These are phyloP conservation scores for Starmerella gropengiesseri DNA, from an alignment of 805 yeast species.

Conservation along the genomic window DNA sequence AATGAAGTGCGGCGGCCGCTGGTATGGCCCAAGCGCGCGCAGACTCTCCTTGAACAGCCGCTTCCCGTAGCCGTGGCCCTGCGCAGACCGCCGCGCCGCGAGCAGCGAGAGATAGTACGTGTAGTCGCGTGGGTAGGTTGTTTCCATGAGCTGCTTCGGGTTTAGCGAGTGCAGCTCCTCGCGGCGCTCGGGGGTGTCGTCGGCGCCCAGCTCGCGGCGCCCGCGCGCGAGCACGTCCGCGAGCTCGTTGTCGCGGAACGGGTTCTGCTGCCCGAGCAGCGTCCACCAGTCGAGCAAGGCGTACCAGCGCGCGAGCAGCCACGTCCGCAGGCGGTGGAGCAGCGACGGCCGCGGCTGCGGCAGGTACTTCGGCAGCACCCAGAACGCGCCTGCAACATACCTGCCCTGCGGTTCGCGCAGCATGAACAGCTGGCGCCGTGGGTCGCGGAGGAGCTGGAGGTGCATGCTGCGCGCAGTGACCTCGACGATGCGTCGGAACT, in stretches of 20 bases:
- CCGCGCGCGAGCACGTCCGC: conserved; percentile 9
- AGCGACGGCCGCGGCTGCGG: neutral
- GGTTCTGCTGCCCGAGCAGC: neutral
- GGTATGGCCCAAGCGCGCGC: neutral
- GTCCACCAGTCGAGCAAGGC: neutral
- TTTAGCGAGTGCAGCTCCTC: conserved; percentile 5
- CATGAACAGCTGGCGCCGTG: conserved; percentile 4
- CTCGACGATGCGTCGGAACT: neutral
- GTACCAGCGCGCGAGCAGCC: conserved; percentile 4
- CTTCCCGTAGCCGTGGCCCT: conserved; percentile 15
- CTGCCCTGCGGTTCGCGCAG: neutral
- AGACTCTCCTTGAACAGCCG: conserved; percentile 5
- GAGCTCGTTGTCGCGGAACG: neutral
- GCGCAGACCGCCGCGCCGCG: conserved; percentile 10
- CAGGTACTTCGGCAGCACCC: conserved; percentile 7
- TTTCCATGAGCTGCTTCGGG: conserved; percentile 4
- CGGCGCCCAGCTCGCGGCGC: conserved; percentile 1
- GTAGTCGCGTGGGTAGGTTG: conserved; percentile 12
- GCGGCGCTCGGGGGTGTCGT: conserved; percentile 2
- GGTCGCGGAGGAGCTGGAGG: neutral
- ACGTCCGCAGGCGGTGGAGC: neutral
- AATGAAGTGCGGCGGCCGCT: conserved; percentile 4
- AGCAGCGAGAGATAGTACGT: conserved; percentile 8
- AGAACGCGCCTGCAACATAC: conserved; percentile 1
- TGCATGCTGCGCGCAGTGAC: neutral